Percentiles rank a stretch among this genome's conserved stretches.
phyloP scores from a whole-genome alignment of 2,329 filamentous ascomycete genomes.

The Xylaria sp. region DNA sequence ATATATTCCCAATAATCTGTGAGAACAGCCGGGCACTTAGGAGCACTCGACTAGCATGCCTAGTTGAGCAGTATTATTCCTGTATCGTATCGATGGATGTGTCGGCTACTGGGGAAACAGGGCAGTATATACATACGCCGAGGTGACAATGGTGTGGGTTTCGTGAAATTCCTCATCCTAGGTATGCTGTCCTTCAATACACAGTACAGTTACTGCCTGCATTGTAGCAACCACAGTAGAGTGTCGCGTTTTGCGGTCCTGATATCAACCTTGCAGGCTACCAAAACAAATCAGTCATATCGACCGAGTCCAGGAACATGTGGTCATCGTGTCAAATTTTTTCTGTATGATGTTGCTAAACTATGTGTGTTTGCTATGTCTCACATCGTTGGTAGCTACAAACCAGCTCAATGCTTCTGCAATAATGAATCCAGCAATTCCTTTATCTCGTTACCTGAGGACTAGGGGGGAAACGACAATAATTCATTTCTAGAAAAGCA shows the following conservation, averaged over 20 bases:
- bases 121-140: background rate
- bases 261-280: too few species aligned
- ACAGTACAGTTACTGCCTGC: too few species aligned
- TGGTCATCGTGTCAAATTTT: background rate
- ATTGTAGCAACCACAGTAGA: background rate
- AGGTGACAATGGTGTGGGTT: too few species aligned
- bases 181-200: background rate
- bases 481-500: background rate
- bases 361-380: slow-evolving; percentile 26
- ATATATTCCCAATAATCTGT: background rate
- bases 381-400: slow-evolving; percentile 15
- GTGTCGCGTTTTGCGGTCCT: slow-evolving; percentile 1
- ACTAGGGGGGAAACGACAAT: background rate
- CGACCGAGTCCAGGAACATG: slow-evolving; percentile 9
- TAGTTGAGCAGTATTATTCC: background rate
- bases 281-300: background rate
- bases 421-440: background rate
- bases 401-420: background rate
- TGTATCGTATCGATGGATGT: background rate
- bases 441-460: background rate
- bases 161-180: too few species aligned
- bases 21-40: background rate
- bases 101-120: background rate
- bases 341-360: background rate
- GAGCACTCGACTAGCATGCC: background rate